These are phyloP conservation scores for Tricholomella constricta DNA, from an alignment of 768 basidiomycete species.

Conservation along the genomic window DNA sequence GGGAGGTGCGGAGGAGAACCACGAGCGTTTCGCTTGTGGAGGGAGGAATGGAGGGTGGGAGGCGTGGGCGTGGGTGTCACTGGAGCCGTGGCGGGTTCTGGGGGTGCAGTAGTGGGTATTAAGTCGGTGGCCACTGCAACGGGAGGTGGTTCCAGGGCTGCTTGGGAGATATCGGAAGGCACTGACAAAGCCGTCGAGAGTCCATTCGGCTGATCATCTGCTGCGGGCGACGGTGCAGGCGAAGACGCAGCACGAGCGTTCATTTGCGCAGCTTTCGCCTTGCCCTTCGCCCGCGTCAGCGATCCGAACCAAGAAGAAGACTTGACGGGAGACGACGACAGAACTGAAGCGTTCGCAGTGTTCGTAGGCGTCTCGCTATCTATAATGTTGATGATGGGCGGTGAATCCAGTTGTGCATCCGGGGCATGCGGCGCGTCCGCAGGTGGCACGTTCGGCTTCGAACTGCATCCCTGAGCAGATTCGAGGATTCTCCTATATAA, in stretches of 20 bases:
- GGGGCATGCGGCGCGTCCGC: no score
- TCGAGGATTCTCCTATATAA: background rate
- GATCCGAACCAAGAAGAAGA: constrained; percentile 35
- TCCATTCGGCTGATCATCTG: background rate
- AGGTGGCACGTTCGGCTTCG: background rate
- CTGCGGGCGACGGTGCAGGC: background rate
- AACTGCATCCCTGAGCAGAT: no score
- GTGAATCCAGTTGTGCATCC: background rate
- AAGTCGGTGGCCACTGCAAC: no score
- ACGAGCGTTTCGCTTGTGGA: constrained; percentile 17
- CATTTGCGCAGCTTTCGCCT: constrained; percentile 24
- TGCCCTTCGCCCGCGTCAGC: constrained; percentile 31
- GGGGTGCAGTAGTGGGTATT: no score
- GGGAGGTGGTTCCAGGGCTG: background rate
- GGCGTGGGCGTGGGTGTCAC: background rate
- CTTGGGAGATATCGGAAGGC: constrained; percentile 13
- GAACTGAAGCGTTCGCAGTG: background rate
- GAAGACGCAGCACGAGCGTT: background rate
- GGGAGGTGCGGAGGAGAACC: constrained; percentile 23
- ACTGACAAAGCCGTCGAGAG: background rate
- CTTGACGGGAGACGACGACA: background rate
- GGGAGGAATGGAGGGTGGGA: background rate
- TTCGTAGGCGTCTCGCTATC: background rate
- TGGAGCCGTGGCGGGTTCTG: background rate
- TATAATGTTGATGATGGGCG: background rate